phyloP scores from a whole-genome alignment of 2,329 filamentous ascomycete genomes.

The Cladosporium austrohemisphaericum region DNA sequence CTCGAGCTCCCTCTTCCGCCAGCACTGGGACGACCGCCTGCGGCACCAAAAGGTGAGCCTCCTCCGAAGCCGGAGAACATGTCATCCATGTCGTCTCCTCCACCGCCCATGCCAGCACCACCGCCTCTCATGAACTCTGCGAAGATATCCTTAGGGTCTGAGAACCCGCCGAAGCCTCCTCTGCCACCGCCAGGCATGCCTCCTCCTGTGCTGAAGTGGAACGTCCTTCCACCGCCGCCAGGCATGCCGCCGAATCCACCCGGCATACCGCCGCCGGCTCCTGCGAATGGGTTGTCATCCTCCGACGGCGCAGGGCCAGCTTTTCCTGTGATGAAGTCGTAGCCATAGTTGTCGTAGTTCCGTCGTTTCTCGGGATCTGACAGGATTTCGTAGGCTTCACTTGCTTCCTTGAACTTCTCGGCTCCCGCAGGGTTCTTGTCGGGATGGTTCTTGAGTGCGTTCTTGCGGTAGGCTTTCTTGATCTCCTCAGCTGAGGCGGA shows the following conservation, averaged over 20 bases:
- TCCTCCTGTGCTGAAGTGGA: constrained; percentile 59
- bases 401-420: constrained; percentile 98
- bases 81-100: constrained; percentile 26
- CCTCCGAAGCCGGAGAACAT: constrained; percentile 24
- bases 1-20: constrained; percentile 11
- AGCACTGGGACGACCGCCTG: constrained; percentile 28
- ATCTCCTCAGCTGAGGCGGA: constrained; percentile 87
- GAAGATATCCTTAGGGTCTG: constrained; percentile 79
- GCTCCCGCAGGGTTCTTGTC: constrained; percentile 89
- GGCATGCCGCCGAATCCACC: constrained; percentile 51
- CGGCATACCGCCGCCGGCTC: constrained; percentile 21
- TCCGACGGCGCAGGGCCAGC: constrained; percentile 54
- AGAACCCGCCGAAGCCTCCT: constrained; percentile 71
- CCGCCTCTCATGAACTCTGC: constrained; percentile 67
- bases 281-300: constrained; percentile 45
- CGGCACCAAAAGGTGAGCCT: constrained; percentile 29
- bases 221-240: constrained; percentile 54
- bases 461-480: constrained; percentile 92
- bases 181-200: constrained; percentile 50
- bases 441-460: constrained; percentile 77
- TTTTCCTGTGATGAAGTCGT: constrained; percentile 69
- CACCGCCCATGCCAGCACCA: constrained; percentile 36
- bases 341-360: constrained; percentile 88
- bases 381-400: constrained; percentile 95
- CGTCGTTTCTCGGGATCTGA: constrained; percentile 96